Base-by-base conservation (phyloP, 805 yeast genomes). In the Candida succiphila region DNA sequence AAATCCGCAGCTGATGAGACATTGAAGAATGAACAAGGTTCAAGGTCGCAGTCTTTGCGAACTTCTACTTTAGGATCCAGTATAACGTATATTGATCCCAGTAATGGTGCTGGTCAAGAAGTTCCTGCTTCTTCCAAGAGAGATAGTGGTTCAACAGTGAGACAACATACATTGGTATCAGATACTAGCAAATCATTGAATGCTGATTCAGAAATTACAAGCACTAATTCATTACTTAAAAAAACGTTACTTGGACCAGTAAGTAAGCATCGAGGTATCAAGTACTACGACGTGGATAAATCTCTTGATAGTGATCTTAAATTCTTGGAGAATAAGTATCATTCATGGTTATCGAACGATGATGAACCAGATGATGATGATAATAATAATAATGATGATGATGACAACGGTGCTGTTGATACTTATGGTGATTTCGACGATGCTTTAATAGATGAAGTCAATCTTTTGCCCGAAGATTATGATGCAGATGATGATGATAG, bases 381-480 rank as follows among this genome's bases (percentile, higher is more conserved):
- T 7, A 10, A 8, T 10, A 21, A 10, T 21, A 21, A 8, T 10
- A 10, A 21, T 21, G 23, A 7, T 21, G 10, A 21, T 13, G 36
- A 29, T 13, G 36, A 24, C 5, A 9, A 12, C 28, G 16, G 31
- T 12, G 27, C 30, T 16, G 24, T 32, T 16, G 32, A 35, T 16
- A 37, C 35, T 14, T 34, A 42, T 24, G 39, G 37, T 16, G 34
- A 25, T 16, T 28, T 38, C 14, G 46, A 46, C 29, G 56, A 50
- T 27, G 46, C 54, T 3, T 28, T 54, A 36, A 35, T 60, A 13
- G 64, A 59, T 37, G 65, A 60, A 37, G 46, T 58, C 20, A 60
- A 60, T 31, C 43, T 40, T 23, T 36, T 60, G 4, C 63, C 64
- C 2, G 63, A 56, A 33, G 65, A 60, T 36, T 58, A 38, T 33